Base-by-base conservation (phyloP, 2,329 filamentous ascomycete species). In the Aspergillus sergii region DNA sequence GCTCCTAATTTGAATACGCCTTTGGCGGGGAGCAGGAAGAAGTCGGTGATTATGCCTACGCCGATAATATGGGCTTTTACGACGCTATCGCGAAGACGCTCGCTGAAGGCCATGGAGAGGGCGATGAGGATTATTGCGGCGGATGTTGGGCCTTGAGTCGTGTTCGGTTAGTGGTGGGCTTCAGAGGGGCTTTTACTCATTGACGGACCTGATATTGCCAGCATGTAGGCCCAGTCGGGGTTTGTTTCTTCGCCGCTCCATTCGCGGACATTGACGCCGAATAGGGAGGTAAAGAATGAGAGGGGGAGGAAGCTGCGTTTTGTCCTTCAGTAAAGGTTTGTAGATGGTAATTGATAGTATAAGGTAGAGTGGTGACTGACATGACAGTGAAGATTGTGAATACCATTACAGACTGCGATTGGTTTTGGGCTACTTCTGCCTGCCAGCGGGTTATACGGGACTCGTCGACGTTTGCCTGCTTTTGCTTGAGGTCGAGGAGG, bases 391-490 rank as follows among this genome's bases (percentile, higher is more conserved):
- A 89, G 65, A 89, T 87, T 3, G 78, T 80, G 45, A 80, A 80
- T 0, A 79, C 73, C 84, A 89, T 87, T 62, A 89, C 84, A 19
- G 86, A 86, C 28, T 86, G 80, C 60, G 86, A 88, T 73, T 89
- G 87, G 10, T 84, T 83, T 62, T 85, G 86, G 0, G 88, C 87
- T 0, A 89, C 82, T 66, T 89, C 86, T 1, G 87, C 86, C 67
- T 89, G 86, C 60, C 88, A 78, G 1, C 88, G 80, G 28, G 86
- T 87, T 73, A 88, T 84, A 28, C 86, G 84, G 10, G 88, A 86
- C 71, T 90, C 88, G 69, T 89, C 87, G 2, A 90, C 86, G 69
- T 89, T 88, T 0, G 87, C 87, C 69, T 89, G 87, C 19, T 88
- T 86, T 71, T 89, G 87, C 46, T 88, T 87, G 82, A 90, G 88